A percentile compares a stretch with the other conserved stretches of the same genome.
Evolutionary conservation across 164 flowering plant species (phyloP).

Genomic region (Tetrastigma voinierianum): DNA sequence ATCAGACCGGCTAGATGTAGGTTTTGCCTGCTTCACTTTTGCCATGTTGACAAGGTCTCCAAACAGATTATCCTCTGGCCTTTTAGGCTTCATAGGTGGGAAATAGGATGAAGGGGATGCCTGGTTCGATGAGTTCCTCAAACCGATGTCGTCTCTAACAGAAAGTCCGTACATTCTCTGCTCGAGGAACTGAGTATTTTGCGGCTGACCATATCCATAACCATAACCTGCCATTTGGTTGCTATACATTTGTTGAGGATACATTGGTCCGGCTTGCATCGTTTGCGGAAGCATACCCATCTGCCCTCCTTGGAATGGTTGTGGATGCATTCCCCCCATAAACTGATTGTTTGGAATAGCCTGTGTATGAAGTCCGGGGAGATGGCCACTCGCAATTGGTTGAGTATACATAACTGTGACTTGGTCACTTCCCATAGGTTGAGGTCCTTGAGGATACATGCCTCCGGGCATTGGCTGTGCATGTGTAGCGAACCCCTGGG

Average conservation of each 20-base stretch:
- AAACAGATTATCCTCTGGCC: constrained; percentile 89
- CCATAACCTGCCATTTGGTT: constrained; percentile 66
- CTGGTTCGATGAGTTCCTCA: constrained; percentile 38
- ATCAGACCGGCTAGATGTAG: constrained; percentile 54
- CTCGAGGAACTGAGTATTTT: constrained; percentile 40
- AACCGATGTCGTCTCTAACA: constrained; percentile 47
- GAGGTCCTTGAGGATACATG: constrained; percentile 29
- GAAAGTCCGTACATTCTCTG: constrained; percentile 76
- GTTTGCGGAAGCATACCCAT: constrained; percentile 58
- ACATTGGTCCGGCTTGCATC: constrained; percentile 50
- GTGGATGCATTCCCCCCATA: constrained; percentile 43
- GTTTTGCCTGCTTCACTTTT: constrained; percentile 54
- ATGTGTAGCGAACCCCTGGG: constrained; percentile 34
- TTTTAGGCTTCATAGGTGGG: constrained; percentile 60
- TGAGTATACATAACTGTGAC: constrained; percentile 40
- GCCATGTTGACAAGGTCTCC: constrained; percentile 91
- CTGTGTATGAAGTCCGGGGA: constrained; percentile 24
- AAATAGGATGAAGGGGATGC: constrained; percentile 41
- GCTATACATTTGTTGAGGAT: constrained; percentile 58
- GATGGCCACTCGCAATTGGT: constrained; percentile 34
- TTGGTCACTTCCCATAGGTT: constrained; percentile 33
- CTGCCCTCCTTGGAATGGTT: constrained; percentile 43
- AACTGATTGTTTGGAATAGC: constrained; percentile 28
- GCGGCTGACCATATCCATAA: constrained; percentile 46
- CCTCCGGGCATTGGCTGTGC: constrained; percentile 40